phyloP scores from a whole-genome alignment of 345 rosid species.

The Viola odorata region DNA sequence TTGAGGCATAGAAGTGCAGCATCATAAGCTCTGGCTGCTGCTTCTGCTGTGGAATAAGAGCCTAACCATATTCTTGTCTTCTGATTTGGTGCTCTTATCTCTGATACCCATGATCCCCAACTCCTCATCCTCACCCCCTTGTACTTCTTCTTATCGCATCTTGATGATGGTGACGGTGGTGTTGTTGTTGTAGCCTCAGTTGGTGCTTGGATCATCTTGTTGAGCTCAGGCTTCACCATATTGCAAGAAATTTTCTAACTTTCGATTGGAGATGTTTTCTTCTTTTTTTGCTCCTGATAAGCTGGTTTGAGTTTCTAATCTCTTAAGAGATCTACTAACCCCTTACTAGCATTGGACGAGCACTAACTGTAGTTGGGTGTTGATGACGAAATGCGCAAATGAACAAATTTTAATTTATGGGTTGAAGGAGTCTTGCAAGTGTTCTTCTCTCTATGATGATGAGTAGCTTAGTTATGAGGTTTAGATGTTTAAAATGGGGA shows the following conservation, averaged over 20 bases:
- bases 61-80: slow-evolving; percentile 98
- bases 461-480: neutral
- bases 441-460: neutral
- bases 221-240: slow-evolving; percentile 67
- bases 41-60: slow-evolving; percentile 89
- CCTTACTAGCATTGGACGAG: neutral
- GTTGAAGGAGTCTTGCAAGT: neutral
- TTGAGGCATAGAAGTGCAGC: slow-evolving; percentile 93
- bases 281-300: no score
- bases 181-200: slow-evolving; percentile 23
- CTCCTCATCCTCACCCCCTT: slow-evolving; percentile 98
- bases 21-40: slow-evolving; percentile 96
- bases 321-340: neutral
- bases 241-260: neutral
- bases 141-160: slow-evolving; percentile 38
- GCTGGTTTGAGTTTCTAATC: neutral
- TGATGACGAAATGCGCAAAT: neutral
- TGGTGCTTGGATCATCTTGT: slow-evolving; percentile 31
- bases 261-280: neutral
- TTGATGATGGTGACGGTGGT: slow-evolving; percentile 24
- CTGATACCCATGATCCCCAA: slow-evolving; percentile 99
- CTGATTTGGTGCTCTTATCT: slow-evolving; percentile 92
- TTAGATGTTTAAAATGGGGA: slow-evolving; percentile 3
- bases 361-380: neutral
- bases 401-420: neutral